These are phyloP conservation scores for Jimgerdemannia lactiflua DNA, from an alignment of 192 early-diverging fungal species.

Conservation along the genomic window DNA sequence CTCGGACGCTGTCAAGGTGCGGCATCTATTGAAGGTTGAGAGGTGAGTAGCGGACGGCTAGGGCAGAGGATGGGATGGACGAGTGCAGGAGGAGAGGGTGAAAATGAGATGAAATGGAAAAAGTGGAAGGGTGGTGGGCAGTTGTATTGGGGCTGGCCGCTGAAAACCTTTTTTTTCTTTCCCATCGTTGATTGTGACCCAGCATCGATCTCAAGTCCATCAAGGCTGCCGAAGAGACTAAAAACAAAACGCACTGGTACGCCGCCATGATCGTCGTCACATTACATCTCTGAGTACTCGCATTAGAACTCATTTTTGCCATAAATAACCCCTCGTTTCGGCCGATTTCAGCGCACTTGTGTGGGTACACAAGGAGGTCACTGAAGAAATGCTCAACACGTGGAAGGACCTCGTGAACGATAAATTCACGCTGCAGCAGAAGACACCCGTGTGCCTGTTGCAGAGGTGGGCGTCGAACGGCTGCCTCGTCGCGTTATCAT, in stretches of 20 bases:
- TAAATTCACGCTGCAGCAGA: constrained; percentile 56
- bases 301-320: too few species aligned
- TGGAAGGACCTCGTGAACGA: constrained; percentile 34
- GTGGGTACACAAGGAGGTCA: constrained; percentile 59
- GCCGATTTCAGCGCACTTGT: constrained; percentile 50
- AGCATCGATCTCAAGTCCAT: constrained; percentile 55
- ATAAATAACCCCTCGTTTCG: too few species aligned
- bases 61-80: too few species aligned
- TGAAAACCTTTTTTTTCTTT: too few species aligned
- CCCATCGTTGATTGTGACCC: constrained; percentile 4
- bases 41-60: constrained; percentile 18
- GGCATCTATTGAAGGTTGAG: constrained; percentile 41
- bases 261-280: too few species aligned
- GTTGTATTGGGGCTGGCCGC: neutral
- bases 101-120: neutral
- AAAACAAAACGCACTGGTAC: constrained; percentile 63
- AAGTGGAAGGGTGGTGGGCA: neutral
- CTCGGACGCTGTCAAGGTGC: constrained; percentile 53
- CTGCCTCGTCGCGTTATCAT: too few species aligned
- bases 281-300: too few species aligned
- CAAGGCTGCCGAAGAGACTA: constrained; percentile 73
- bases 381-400: constrained; percentile 44
- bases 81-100: too few species aligned
- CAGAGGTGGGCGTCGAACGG: constrained; percentile 43
- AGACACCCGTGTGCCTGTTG: constrained; percentile 69